Evolutionary conservation across 768 basidiomycete species (phyloP), one percentile per base, ranked within the genome.

Genomic region (Mycena kentingensis): DNA sequence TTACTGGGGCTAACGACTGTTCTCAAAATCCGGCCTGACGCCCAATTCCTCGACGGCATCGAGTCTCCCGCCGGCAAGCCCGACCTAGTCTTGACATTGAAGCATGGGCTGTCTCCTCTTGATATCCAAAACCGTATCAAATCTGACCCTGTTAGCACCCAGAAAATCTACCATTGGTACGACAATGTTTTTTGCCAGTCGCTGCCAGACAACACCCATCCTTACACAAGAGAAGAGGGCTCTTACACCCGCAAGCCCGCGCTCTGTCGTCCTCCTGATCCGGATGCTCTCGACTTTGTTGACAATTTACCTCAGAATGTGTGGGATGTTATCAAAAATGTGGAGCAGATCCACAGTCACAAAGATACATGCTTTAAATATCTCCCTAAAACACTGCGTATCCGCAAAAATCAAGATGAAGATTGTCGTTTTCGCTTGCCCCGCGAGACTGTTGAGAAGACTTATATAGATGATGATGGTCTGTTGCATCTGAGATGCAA

Each of bases 301-400:
- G 15, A 35, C 31, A 49, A 31, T 13, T 29, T 49, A 26, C n/a
- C 11, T 27, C 54, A 55, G 36, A 41, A 55, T 15, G 18, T 55
- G 3, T 26, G 54, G 6, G 34, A 55, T 45, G 39, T 55, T 5
- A 24, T 55, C 5, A 49, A 55, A 28, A 51, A 45, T 22, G 35
- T 42, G 8, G 54, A 35, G 16, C 49, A 50, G 41, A 46, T 55
- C 11, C 53, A 58, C 29, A 2, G 25, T 13, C 57, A 58, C 21
- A 50, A 46, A 24, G 53, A 38, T n/a, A 59, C 57, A 2, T 58
- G 57, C 37, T 58, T 58, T 31, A 58, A 58, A 31, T 39, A 58
- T 47, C 28, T 58, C 15, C 57, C 57, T 16, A 39, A 34, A 8
- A 44, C 10, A 18, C 39, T 51, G 21, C 34, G 45, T 1, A 19